Evolutionary conservation across 192 early-diverging fungal genomes (phyloP).

Genomic region (Mortierella hygrophila): DNA sequence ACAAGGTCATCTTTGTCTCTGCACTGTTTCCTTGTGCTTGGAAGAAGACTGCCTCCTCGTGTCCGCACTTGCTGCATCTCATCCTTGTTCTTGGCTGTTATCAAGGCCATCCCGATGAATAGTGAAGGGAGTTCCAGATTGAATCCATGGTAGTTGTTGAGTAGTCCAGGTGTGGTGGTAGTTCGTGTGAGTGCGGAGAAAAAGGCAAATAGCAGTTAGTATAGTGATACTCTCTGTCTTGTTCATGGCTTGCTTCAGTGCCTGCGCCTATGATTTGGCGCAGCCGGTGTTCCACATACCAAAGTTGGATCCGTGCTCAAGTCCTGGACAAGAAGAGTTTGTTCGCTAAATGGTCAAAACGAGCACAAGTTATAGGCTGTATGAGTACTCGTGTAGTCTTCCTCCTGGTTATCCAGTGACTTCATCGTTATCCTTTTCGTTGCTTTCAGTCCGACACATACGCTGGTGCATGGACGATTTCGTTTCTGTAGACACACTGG

Average conservation of each 20-base stretch:
- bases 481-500: conserved; percentile 81
- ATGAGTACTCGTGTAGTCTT: neutral
- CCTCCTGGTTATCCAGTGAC: neutral
- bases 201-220: neutral
- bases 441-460: conserved; percentile 29
- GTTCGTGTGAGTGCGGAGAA: neutral
- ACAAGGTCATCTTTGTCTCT: conserved; percentile 84
- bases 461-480: conserved; percentile 70
- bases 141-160: neutral
- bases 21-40: conserved; percentile 78
- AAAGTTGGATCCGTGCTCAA: conserved; percentile 82
- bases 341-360: conserved; percentile 60
- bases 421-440: neutral
- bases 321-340: conserved; percentile 82
- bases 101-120: neutral
- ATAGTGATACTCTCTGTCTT: neutral
- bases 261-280: neutral
- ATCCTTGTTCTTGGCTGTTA: conserved; percentile 72
- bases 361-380: neutral
- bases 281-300: conserved; percentile 50
- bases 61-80: conserved; percentile 71
- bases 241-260: neutral
- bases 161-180: neutral
- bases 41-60: conserved; percentile 79
- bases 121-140: neutral